phyloP scores from a whole-genome alignment of 2,329 filamentous ascomycete species.

The Fusarium duplospermum region DNA sequence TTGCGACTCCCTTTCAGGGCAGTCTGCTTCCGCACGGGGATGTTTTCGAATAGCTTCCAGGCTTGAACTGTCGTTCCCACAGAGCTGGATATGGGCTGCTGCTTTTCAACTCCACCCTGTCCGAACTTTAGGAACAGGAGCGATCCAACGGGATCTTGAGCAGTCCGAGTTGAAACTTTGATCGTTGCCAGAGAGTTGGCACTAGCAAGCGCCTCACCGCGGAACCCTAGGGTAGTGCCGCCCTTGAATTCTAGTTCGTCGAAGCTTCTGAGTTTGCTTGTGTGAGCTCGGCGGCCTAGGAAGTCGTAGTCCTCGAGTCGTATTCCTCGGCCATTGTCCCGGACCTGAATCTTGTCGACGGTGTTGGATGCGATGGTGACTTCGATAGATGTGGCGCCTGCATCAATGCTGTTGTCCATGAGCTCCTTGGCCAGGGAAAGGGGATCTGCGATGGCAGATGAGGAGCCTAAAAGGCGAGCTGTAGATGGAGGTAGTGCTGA shows the following conservation, averaged over 20 bases:
- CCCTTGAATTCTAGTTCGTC: constrained; percentile 69
- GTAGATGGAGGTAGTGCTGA: constrained; percentile 60
- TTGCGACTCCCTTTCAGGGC: constrained; percentile 69
- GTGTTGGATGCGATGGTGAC: constrained; percentile 74
- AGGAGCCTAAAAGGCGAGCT: constrained; percentile 69
- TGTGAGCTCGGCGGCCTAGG: constrained; percentile 75
- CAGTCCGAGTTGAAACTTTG: constrained; percentile 71
- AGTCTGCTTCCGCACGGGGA: constrained; percentile 73
- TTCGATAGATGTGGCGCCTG: constrained; percentile 73
- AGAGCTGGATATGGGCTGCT: constrained; percentile 60
- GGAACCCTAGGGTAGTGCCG: constrained; percentile 76
- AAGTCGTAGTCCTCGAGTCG: constrained; percentile 68
- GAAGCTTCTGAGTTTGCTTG: constrained; percentile 77
- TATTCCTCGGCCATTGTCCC: constrained; percentile 81
- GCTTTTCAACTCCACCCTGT: constrained; percentile 46
- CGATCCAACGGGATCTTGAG: constrained; percentile 69
- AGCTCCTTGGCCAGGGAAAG: constrained; percentile 78
- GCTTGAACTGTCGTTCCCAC: constrained; percentile 77
- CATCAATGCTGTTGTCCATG: constrained; percentile 81
- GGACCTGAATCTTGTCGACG: constrained; percentile 75
- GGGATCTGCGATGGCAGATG: constrained; percentile 69
- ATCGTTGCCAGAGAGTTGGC: constrained; percentile 70
- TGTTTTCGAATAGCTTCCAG: constrained; percentile 65
- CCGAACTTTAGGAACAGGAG: constrained; percentile 56
- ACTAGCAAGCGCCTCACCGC: constrained; percentile 79